phyloP scores from a whole-genome alignment of 192 early-diverging fungal genomes.

The Backusella westeae region DNA sequence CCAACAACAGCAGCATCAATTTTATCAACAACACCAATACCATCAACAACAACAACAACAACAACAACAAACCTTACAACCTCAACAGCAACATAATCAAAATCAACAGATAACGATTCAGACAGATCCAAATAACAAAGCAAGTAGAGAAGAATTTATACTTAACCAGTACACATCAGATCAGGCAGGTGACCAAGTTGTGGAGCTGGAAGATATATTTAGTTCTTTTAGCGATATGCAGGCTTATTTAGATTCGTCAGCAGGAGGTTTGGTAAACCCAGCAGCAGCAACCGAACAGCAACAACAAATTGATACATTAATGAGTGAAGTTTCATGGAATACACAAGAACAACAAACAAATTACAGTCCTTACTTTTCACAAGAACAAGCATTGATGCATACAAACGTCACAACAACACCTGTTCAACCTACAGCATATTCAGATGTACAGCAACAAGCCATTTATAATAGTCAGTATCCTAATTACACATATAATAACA shows the following conservation, averaged over 20 bases:
- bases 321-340: constrained; percentile 1
- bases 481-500: neutral
- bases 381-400: neutral
- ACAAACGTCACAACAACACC: neutral
- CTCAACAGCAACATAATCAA: constrained; percentile 1
- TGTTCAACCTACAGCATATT: neutral
- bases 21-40: neutral
- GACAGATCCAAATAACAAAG: neutral
- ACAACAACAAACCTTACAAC: neutral
- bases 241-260: constrained; percentile 19
- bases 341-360: neutral
- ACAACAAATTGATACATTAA: constrained; percentile 3
- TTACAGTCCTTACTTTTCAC: neutral
- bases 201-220: constrained; percentile 38
- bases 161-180: constrained; percentile 47
- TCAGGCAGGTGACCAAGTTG: constrained; percentile 36
- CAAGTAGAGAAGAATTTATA: constrained; percentile 26
- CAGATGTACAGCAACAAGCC: neutral
- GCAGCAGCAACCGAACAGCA: constrained; percentile 5
- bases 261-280: constrained; percentile 4
- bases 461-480: neutral
- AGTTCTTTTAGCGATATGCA: constrained; percentile 29
- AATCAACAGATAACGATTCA: neutral
- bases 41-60: neutral
- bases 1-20: neutral